These are phyloP conservation scores for Zymoseptoria crescenta DNA, from an alignment of 2,329 filamentous ascomycete genomes.

Conservation along the genomic window DNA sequence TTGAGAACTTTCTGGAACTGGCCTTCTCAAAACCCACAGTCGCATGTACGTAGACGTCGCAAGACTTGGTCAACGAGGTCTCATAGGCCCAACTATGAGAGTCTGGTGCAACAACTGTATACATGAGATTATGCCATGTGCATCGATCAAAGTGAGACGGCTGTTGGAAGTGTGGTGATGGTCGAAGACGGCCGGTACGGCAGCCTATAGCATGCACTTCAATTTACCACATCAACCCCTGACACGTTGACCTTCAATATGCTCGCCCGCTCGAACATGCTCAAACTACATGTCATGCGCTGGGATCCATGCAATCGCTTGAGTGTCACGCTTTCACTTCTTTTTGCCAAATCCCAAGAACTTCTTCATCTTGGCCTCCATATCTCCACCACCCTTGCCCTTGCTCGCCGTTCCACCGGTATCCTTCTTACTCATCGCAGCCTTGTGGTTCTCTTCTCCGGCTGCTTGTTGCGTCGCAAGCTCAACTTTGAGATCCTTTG, in stretches of 20 bases:
- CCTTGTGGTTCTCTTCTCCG: conserved; percentile 19
- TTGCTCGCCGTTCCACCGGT: conserved; percentile 16
- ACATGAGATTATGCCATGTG: no score
- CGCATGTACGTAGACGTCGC: background rate
- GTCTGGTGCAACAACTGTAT: background rate
- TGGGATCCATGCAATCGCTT: background rate
- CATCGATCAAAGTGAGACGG: background rate
- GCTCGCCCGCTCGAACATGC: background rate
- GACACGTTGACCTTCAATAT: background rate
- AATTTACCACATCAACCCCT: background rate
- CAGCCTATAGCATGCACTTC: background rate
- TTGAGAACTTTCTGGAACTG: conserved; percentile 4
- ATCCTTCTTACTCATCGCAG: conserved; percentile 25
- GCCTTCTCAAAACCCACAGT: background rate
- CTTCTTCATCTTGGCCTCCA: conserved; percentile 52
- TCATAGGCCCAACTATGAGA: background rate
- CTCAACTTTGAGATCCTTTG: conserved; percentile 59
- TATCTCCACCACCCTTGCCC: conserved; percentile 29
- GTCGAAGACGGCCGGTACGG: background rate
- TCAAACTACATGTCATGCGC: background rate
- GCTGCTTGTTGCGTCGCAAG: conserved; percentile 42
- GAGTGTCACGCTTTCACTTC: conserved; percentile 8
- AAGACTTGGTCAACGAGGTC: background rate
- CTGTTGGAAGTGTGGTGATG: background rate
- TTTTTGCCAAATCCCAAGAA: conserved; percentile 69